These are phyloP conservation scores for Coccomyxa subellipsoidea DNA, from an alignment of 163 green algal genomes.

Conservation along the genomic window DNA sequence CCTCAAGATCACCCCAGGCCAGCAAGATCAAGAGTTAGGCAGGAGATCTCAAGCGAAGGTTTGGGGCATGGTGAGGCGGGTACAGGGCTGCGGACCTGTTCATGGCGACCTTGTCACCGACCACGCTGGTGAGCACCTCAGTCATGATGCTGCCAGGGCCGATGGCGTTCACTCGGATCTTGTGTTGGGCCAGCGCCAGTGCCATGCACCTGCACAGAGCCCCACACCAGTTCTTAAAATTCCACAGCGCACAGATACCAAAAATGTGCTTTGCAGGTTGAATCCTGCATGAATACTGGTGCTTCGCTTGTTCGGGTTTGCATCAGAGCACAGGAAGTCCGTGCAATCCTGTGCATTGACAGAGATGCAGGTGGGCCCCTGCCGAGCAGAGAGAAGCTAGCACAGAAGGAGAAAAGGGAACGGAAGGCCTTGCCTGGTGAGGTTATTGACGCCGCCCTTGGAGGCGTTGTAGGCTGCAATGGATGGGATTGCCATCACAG, in stretches of 20 bases:
- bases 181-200: constrained; percentile 70
- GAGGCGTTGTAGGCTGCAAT: constrained; percentile 83
- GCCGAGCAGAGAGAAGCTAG: too few relatives aligned
- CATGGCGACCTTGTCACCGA: constrained; percentile 59
- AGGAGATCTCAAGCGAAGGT: too few relatives aligned
- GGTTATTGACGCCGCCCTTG: constrained; percentile 87
- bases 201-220: constrained; percentile 69
- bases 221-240: not conserved
- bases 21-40: too few relatives aligned
- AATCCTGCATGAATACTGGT: too few relatives aligned
- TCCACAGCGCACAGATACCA: too few relatives aligned
- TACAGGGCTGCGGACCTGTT: constrained; percentile 32
- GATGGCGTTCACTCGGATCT: constrained; percentile 83
- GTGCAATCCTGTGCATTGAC: too few relatives aligned
- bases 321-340: too few relatives aligned
- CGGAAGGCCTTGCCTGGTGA: constrained; percentile 54
- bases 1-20: too few relatives aligned
- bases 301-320: too few relatives aligned
- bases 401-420: not conserved
- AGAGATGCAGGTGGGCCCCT: too few relatives aligned
- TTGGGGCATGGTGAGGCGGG: too few relatives aligned
- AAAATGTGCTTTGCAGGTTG: too few relatives aligned
- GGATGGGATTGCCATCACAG: constrained; percentile 80
- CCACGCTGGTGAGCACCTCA: constrained; percentile 72
- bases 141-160: constrained; percentile 77